Conservation (phyloP, 129 eudicot species). For the Escallonia rubra region DNA sequence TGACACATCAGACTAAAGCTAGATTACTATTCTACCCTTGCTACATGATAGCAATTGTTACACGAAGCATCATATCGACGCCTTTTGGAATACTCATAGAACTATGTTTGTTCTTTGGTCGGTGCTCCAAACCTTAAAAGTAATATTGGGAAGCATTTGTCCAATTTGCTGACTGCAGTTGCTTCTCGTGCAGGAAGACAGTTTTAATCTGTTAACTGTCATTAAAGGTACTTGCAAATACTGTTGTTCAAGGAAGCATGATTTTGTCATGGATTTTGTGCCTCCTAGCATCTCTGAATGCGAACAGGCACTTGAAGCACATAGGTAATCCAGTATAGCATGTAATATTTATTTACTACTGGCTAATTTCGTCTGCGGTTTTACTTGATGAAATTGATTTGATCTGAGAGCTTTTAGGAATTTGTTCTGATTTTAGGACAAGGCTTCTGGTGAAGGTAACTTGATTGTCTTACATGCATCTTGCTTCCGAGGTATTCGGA, state of each 20-base stretch:
- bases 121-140: too few species aligned
- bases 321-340: not conserved
- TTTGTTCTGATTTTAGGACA: too few species aligned
- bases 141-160: not conserved
- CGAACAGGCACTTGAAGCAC: not conserved
- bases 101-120: too few species aligned
- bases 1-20: too few species aligned
- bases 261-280: conserved; percentile 28
- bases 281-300: conserved; percentile 40
- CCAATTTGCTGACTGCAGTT: conserved; percentile 1
- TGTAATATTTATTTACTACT: not conserved
- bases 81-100: too few species aligned
- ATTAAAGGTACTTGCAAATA: conserved; percentile 31
- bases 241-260: conserved; percentile 26
- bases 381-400: not conserved
- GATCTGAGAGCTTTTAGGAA: too few species aligned
- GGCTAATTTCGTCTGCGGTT: not conserved
- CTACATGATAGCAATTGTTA: not conserved
- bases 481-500: too few species aligned
- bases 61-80: not conserved
- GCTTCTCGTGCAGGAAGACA: conserved; percentile 30
- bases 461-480: too few species aligned
- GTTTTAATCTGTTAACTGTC: conserved; percentile 27
- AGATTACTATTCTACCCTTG: too few species aligned
- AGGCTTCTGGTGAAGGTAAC: too few species aligned